A percentile compares a stretch with the other conserved stretches of the same genome.
These are phyloP conservation scores for Amanita rubescens DNA, from an alignment of 768 basidiomycete species.

Conservation along the genomic window DNA sequence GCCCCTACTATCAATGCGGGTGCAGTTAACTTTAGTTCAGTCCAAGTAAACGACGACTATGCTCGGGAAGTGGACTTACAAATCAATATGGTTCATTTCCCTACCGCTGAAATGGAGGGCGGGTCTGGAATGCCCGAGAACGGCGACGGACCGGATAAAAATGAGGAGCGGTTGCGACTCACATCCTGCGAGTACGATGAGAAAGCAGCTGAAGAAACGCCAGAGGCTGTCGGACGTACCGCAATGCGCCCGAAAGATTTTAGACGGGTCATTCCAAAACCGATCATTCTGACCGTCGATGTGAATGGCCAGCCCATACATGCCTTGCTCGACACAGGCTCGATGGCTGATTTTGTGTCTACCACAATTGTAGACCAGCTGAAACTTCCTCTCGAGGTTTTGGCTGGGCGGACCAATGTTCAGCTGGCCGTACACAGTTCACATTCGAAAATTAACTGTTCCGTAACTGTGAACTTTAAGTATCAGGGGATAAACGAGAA, in stretches of 20 bases:
- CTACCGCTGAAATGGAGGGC: too few species aligned
- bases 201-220: background rate
- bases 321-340: background rate
- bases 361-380: background rate
- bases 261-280: background rate
- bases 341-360: background rate
- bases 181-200: too few species aligned
- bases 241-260: background rate
- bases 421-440: background rate
- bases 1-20: constrained; percentile 5
- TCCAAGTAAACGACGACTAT: background rate
- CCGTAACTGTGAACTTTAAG: background rate
- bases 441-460: background rate
- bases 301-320: background rate
- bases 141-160: too few species aligned
- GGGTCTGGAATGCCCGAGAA: too few species aligned
- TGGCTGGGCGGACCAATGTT: background rate
- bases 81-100: too few species aligned
- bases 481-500: constrained; percentile 1
- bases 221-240: background rate
- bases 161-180: too few species aligned
- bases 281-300: background rate
- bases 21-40: too few species aligned
- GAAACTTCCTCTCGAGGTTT: background rate
- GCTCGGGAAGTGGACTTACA: background rate